A percentile compares a stretch with the other conserved stretches of the same genome.
phyloP scores from a whole-genome alignment of 2,329 filamentous ascomycete species.

The Sclerotinia glacialis region DNA sequence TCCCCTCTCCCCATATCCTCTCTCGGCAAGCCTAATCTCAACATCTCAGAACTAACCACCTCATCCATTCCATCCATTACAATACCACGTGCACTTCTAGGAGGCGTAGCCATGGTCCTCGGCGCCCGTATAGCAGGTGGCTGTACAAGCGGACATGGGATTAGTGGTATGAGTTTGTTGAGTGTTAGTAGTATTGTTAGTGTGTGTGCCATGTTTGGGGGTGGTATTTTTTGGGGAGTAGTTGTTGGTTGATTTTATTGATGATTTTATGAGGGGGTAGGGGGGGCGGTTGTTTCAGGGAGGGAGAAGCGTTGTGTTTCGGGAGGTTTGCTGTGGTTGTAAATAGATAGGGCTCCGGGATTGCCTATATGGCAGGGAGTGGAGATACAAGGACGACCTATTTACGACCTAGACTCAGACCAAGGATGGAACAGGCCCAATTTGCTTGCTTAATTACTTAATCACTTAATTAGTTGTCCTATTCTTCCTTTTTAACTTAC shows the following conservation, averaged over 20 bases:
- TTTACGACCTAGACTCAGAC: neutral
- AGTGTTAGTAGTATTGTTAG: slow-evolving; percentile 61
- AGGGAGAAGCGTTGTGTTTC: too few relatives aligned
- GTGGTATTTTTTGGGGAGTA: slow-evolving; percentile 43
- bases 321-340: too few relatives aligned
- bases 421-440: too few relatives aligned
- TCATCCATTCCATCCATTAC: neutral
- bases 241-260: neutral
- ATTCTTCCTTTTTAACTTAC: neutral
- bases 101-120: slow-evolving; percentile 57
- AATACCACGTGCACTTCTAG: slow-evolving; percentile 39
- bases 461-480: neutral
- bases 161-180: slow-evolving; percentile 63
- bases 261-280: too few relatives aligned
- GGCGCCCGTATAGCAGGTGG: slow-evolving; percentile 63
- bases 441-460: neutral
- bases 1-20: neutral
- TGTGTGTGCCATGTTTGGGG: slow-evolving; percentile 56
- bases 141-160: slow-evolving; percentile 67
- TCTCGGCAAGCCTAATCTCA: neutral
- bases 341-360: neutral
- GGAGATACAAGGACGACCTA: neutral
- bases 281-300: neutral
- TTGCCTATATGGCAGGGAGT: neutral
- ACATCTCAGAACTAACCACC: too few relatives aligned